Conservation (phyloP, 2,329 filamentous ascomycete genomes). For the Endoconidiophora polonica region DNA sequence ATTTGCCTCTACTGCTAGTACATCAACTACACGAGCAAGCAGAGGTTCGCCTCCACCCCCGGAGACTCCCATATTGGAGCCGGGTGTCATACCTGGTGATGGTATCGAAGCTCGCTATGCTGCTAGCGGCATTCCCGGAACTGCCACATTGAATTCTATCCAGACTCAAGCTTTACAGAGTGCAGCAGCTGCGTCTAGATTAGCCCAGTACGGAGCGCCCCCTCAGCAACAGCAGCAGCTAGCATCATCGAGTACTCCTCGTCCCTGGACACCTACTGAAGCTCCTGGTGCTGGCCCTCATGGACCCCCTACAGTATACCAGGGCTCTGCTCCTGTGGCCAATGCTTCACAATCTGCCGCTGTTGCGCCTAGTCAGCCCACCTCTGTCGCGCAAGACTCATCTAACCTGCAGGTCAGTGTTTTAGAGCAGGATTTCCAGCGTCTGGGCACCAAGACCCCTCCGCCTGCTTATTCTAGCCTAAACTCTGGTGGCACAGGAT, state of each 20-base stretch:
- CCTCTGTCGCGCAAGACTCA: conserved; percentile 4
- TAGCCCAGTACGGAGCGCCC: conserved; percentile 55
- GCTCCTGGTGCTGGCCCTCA: conserved; percentile 71
- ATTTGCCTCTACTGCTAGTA: conserved; percentile 71
- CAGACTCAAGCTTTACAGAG: conserved; percentile 35
- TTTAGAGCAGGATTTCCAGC: conserved; percentile 73
- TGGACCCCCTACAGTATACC: conserved; percentile 80
- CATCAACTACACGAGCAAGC: conserved; percentile 79
- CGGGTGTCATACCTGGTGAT: conserved; percentile 51
- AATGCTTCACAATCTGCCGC: conserved; percentile 12
- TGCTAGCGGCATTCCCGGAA: conserved; percentile 75
- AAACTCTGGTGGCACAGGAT: conserved; percentile 35
- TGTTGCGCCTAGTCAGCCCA: conserved; percentile 1
- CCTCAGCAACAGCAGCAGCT: conserved; percentile 17
- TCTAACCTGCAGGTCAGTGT: conserved; percentile 43
- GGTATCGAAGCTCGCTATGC: conserved; percentile 87
- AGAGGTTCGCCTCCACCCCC: conserved; percentile 88
- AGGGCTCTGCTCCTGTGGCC: conserved; percentile 43
- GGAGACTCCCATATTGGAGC: conserved; percentile 71
- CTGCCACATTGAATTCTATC: conserved; percentile 63
- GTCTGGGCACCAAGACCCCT: conserved; percentile 66
- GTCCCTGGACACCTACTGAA: conserved; percentile 94
- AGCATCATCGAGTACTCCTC: conserved; percentile 21
- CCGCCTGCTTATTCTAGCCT: conserved; percentile 92
- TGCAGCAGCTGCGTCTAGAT: conserved; percentile 63